phyloP scores from a whole-genome alignment of 495 filamentous ascomycete genomes.

The Terfezia claveryi region DNA sequence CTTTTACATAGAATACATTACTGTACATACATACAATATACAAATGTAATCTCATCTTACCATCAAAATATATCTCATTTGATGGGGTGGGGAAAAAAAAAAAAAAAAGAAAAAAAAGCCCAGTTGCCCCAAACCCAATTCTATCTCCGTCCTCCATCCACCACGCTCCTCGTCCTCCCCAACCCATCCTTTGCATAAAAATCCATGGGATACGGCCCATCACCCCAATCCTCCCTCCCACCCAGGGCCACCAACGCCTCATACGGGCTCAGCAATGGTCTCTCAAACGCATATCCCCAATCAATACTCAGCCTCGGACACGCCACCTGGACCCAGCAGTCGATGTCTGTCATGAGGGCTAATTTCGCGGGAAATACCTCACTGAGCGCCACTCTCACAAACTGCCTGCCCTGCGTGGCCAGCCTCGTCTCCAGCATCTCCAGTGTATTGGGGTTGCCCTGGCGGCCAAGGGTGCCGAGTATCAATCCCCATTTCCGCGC shows the following conservation, averaged over 20 bases:
- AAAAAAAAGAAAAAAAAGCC: too few relatives aligned
- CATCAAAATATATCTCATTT: too few relatives aligned
- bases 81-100: too few relatives aligned
- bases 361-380: conserved; percentile 95
- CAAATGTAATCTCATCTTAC: too few relatives aligned
- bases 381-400: conserved; percentile 60
- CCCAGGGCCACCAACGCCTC: conserved; percentile 80
- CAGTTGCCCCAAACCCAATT: too few relatives aligned
- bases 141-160: background rate
- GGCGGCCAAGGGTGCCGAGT: conserved; percentile 70
- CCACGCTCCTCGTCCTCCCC: conserved; percentile 46
- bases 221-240: conserved; percentile 47
- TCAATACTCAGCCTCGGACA: conserved; percentile 90
- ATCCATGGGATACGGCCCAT: conserved; percentile 72
- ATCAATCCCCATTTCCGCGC: conserved; percentile 88
- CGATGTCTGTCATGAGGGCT: conserved; percentile 74
- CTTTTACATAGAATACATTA: too few relatives aligned
- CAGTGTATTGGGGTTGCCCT: conserved; percentile 90
- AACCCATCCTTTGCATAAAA: conserved; percentile 87
- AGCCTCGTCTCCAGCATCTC: conserved; percentile 59
- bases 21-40: too few relatives aligned
- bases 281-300: conserved; percentile 91
- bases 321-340: conserved; percentile 94
- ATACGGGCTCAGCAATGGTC: conserved; percentile 78
- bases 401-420: conserved; percentile 42